Conservation (phyloP, 1,284 basidiomycete genomes). For the Volvariella surrecta region DNA sequence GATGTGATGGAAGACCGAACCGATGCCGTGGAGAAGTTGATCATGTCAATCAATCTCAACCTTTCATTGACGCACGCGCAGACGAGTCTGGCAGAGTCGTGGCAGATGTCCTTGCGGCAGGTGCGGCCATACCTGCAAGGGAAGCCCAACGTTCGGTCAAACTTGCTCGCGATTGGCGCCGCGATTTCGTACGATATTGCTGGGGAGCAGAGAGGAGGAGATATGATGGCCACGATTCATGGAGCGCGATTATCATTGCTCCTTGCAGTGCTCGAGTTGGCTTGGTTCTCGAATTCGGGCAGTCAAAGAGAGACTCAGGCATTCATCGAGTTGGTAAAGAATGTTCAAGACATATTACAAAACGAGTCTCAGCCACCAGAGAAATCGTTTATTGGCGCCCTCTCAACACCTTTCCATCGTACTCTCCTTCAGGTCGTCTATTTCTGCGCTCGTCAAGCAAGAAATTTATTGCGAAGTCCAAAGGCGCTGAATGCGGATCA, state of each 20-base stretch:
- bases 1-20: conserved; percentile 32
- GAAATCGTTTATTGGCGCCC: conserved; percentile 62
- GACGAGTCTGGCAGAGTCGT: conserved; percentile 66
- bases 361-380: conserved; percentile 72
- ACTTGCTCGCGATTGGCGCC: conserved; percentile 51
- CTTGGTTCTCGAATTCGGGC: conserved; percentile 65
- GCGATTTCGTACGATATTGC: conserved; percentile 63
- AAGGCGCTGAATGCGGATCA: conserved; percentile 54
- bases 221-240: conserved; percentile 83
- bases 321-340: conserved; percentile 55
- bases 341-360: conserved; percentile 58
- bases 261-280: conserved; percentile 68
- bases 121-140: conserved; percentile 57
- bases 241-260: conserved; percentile 68
- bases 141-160: conserved; percentile 42
- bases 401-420: conserved; percentile 71
- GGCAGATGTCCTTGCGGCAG: conserved; percentile 67
- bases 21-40: conserved; percentile 39
- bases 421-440: conserved; percentile 75
- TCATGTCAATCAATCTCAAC: conserved; percentile 73
- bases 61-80: conserved; percentile 81
- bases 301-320: conserved; percentile 45
- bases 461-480: conserved; percentile 36
- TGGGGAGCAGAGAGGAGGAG: conserved; percentile 64
- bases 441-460: conserved; percentile 61